A percentile compares a stretch with the other conserved stretches of the same genome.
Evolutionary conservation across 768 basidiomycete species (phyloP).

Genomic region (Mycena polygramma): DNA sequence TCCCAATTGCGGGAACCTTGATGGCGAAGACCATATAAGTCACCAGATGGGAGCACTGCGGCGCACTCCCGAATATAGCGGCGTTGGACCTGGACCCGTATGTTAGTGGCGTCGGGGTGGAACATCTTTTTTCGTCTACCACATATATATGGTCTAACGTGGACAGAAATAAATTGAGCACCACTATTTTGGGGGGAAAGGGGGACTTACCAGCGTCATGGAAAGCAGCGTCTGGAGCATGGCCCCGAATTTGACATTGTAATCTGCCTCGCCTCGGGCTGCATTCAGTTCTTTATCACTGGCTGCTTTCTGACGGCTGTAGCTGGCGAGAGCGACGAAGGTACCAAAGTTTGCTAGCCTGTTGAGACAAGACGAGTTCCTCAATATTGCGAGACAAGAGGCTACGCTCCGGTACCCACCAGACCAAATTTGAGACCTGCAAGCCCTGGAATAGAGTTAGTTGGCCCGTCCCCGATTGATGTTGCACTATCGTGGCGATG

Average conservation of each 20-base stretch:
- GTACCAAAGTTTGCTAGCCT: slow-evolving; percentile 60
- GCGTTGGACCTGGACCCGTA: slow-evolving; percentile 44
- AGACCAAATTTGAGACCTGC: slow-evolving; percentile 57
- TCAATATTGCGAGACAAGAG: background rate
- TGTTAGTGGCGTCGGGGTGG: slow-evolving; percentile 8
- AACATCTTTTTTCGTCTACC: slow-evolving; percentile 42
- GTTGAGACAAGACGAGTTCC: background rate
- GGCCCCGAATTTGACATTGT: slow-evolving; percentile 53
- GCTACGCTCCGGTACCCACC: slow-evolving; percentile 42
- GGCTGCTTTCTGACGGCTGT: slow-evolving; percentile 54
- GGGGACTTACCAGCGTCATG: slow-evolving; percentile 42
- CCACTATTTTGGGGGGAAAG: background rate
- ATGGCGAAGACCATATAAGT: slow-evolving; percentile 53
- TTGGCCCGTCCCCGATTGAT: slow-evolving; percentile 34
- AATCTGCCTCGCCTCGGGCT: slow-evolving; percentile 40
- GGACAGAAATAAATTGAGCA: background rate
- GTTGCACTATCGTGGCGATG: slow-evolving; percentile 53
- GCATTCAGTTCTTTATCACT: slow-evolving; percentile 30
- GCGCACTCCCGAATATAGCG: slow-evolving; percentile 44
- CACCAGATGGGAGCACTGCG: slow-evolving; percentile 47
- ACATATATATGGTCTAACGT: slow-evolving; percentile 54
- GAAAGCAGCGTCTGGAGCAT: slow-evolving; percentile 55
- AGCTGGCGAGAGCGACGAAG: slow-evolving; percentile 56
- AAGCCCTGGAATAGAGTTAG: slow-evolving; percentile 56
- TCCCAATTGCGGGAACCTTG: slow-evolving; percentile 46